A percentile compares a stretch with the other conserved stretches of the same genome.
Conservation (phyloP, 2,329 filamentous ascomycete genomes). For the Claviceps pazoutovae region DNA sequence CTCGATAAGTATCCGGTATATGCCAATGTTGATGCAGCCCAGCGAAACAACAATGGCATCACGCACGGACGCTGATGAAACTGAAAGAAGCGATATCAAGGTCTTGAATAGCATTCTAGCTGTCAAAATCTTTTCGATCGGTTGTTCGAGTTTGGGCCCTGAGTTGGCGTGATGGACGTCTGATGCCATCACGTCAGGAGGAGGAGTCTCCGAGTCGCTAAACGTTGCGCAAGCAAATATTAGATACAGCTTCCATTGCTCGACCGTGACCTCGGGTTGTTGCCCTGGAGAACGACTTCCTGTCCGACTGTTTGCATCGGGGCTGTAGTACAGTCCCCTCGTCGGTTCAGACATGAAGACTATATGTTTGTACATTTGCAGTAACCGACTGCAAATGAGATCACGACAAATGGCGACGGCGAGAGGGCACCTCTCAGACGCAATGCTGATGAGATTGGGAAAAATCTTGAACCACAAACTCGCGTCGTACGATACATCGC, state of each 20-base stretch:
- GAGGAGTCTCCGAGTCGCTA: constrained; percentile 59
- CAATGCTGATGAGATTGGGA: constrained; percentile 81
- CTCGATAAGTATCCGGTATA: constrained; percentile 82
- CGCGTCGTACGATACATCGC: constrained; percentile 86
- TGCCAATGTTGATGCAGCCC: constrained; percentile 87
- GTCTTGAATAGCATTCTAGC: constrained; percentile 83
- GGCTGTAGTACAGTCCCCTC: constrained; percentile 49
- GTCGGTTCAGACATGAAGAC: constrained; percentile 62
- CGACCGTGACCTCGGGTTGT: constrained; percentile 75
- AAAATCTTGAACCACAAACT: constrained; percentile 98
- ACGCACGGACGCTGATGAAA: constrained; percentile 64
- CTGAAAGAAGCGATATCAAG: constrained; percentile 74
- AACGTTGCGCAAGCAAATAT: constrained; percentile 95
- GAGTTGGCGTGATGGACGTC: constrained; percentile 67
- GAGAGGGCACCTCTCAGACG: constrained; percentile 81
- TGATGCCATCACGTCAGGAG: constrained; percentile 22
- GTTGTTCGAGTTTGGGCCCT: constrained; percentile 49
- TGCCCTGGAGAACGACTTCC: constrained; percentile 47
- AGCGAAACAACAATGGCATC: constrained; percentile 84
- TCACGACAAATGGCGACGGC: constrained; percentile 84
- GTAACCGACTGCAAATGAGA: constrained; percentile 78
- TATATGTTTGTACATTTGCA: constrained; percentile 85
- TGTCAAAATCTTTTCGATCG: constrained; percentile 67
- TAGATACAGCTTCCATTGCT: constrained; percentile 96
- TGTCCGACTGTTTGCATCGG: constrained; percentile 39